Percentiles rank a stretch among this genome's conserved stretches.
Conservation (phyloP, 371 early-diverging fungal genomes). For the Nematocida sp. region DNA sequence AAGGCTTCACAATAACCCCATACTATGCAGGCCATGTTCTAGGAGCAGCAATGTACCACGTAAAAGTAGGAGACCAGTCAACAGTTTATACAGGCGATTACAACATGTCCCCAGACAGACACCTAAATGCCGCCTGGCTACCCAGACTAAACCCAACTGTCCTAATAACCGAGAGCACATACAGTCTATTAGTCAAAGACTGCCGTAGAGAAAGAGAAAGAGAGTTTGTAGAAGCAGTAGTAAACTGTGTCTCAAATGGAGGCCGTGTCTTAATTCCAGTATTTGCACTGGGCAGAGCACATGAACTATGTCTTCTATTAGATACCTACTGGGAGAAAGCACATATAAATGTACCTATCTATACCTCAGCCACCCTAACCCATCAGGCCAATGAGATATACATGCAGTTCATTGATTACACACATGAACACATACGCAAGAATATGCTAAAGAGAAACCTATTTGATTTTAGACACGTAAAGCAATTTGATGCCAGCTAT, state of each 20-base stretch:
- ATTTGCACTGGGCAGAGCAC: constrained; percentile 87
- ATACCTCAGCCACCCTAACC: constrained; percentile 81
- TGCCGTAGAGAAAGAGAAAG: constrained; percentile 80
- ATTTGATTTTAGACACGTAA: constrained; percentile 85
- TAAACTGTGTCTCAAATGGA: constrained; percentile 73
- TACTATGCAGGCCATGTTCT: constrained; percentile 94
- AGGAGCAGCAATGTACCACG: constrained; percentile 91
- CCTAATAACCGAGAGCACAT: constrained; percentile 85
- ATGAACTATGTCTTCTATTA: constrained; percentile 82
- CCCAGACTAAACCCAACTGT: constrained; percentile 73
- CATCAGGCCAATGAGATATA: constrained; percentile 84
- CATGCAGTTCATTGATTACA: constrained; percentile 83
- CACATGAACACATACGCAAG: constrained; percentile 79
- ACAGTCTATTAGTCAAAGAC: constrained; percentile 83
- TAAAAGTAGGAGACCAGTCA: constrained; percentile 66
- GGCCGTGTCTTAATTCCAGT: constrained; percentile 88
- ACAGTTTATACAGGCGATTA: constrained; percentile 92
- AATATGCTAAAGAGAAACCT: constrained; percentile 72
- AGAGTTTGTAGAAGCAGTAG: constrained; percentile 79
- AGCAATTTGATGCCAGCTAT: constrained; percentile 70
- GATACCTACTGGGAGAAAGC: constrained; percentile 88
- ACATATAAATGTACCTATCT: constrained; percentile 75
- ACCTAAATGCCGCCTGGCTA: constrained; percentile 83
- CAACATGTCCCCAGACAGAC: constrained; percentile 89
- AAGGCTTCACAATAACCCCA: constrained; percentile 68